Evolutionary conservation across 1,284 basidiomycete species (phyloP).

Genomic region (Tetrapyrgos nigripes): DNA sequence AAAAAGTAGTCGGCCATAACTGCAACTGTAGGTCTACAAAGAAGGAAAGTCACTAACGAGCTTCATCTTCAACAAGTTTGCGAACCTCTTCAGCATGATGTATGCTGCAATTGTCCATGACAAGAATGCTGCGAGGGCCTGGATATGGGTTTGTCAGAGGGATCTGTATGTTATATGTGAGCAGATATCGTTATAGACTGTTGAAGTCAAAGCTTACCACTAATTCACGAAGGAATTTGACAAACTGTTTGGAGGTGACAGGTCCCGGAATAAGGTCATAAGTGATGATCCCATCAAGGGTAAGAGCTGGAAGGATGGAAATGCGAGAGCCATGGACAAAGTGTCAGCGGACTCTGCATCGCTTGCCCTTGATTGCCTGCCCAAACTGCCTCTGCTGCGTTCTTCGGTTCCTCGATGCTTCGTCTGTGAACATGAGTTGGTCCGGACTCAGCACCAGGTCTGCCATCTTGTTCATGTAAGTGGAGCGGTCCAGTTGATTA

Average conservation of each 20-base stretch:
- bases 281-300: conserved; percentile 30
- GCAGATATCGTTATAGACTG: conserved; percentile 22
- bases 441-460: too few species aligned
- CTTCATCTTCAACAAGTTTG: conserved; percentile 16
- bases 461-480: too few species aligned
- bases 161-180: background rate
- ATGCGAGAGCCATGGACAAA: conserved; percentile 25
- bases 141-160: conserved; percentile 16
- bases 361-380: conserved; percentile 25
- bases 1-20: too few species aligned
- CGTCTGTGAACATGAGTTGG: too few species aligned
- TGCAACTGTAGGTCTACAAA: too few species aligned
- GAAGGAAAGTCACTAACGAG: too few species aligned
- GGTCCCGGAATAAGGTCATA: too few species aligned
- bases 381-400: too few species aligned
- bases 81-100: conserved; percentile 15
- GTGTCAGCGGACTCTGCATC: conserved; percentile 19
- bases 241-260: too few species aligned
- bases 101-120: conserved; percentile 16
- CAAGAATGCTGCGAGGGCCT: too few species aligned
- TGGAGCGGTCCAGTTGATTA: too few species aligned
- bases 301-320: conserved; percentile 27
- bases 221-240: conserved; percentile 31
- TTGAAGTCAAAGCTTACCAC: conserved; percentile 23
- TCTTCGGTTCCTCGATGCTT: too few species aligned